Base-by-base conservation (phyloP, 495 filamentous ascomycete species). In the Aspergillus mulundensis region DNA sequence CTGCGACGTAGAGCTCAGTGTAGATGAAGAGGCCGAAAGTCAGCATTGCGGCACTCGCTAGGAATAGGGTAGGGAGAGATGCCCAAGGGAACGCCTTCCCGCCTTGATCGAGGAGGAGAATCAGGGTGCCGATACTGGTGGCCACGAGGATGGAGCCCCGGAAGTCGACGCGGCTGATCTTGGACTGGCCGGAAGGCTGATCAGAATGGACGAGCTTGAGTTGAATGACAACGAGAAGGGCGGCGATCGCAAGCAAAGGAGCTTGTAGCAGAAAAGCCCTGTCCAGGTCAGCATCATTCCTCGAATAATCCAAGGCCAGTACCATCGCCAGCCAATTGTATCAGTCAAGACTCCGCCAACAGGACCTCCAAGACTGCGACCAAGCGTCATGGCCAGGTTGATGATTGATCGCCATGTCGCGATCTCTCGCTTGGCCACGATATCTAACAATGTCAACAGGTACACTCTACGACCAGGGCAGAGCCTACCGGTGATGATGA, bases 261-360 rank as follows among this genome's bases (percentile, higher is more conserved):
- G 70, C 72, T 63, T 88, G 86, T 1, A 79, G 70, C 5, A 82
- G 66, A 53, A 88, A 89, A 0, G 84, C 78, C 83, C 83, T 84
- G 48, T 7, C n/a, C 6, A 5, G 25, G 19, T 42, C 42, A 48
- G 20, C 19, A 39, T 23, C 0, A 8, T 28, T 8, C 25, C 8
- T 28, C 25, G 4, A 4, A 28, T 28, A 28, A 28, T 3, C 4
- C 25, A 28, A 24, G 18, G 7, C 2, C 8, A 34, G 14, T 50
- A 83, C 84, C 84, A 87, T 64, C 85, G 71, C 85, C 85, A 88
- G 48, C 84, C 84, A 23, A 87, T 75, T 1, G 78, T 77, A 56
- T 89, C 84, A 10, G 84, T 81, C 11, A 89, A 65, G 58, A 74
- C 82, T 0, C 86, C 86, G 1, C 86, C 86, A 0, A 85, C 32